A percentile compares a stretch with the other conserved stretches of the same genome.
phyloP scores from a whole-genome alignment of 2,329 filamentous ascomycete genomes.

The Mollisia scopiformis region DNA sequence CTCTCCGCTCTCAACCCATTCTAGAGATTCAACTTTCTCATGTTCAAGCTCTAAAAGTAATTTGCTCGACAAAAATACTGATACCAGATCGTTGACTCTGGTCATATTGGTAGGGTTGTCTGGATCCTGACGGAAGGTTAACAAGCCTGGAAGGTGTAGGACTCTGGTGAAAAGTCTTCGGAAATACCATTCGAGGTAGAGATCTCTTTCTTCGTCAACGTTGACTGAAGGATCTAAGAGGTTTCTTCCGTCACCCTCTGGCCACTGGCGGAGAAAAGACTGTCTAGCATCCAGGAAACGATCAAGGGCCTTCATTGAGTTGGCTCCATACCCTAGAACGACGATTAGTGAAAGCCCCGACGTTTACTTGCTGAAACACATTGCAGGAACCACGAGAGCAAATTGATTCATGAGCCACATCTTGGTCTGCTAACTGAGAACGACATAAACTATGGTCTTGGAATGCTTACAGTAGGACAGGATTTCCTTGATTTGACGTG shows the following conservation, averaged over 20 bases:
- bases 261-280: background rate
- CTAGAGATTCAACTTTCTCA: background rate
- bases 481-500: background rate
- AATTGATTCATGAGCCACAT: no score
- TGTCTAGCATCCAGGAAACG: background rate
- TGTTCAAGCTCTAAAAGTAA: background rate
- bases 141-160: constrained; percentile 1
- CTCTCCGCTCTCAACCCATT: background rate
- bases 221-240: background rate
- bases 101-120: background rate
- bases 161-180: background rate
- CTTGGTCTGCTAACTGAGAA: no score
- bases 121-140: background rate
- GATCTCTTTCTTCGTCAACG: background rate
- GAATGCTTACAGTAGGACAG: background rate
- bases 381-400: no score
- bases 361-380: background rate
- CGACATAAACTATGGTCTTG: no score
- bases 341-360: background rate
- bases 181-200: background rate
- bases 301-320: background rate
- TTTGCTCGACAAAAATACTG: background rate
- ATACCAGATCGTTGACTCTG: background rate
- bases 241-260: background rate
- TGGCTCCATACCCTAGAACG: background rate